These are phyloP conservation scores for Diaporthe eres DNA, from an alignment of 2,329 filamentous ascomycete genomes.

Conservation along the genomic window DNA sequence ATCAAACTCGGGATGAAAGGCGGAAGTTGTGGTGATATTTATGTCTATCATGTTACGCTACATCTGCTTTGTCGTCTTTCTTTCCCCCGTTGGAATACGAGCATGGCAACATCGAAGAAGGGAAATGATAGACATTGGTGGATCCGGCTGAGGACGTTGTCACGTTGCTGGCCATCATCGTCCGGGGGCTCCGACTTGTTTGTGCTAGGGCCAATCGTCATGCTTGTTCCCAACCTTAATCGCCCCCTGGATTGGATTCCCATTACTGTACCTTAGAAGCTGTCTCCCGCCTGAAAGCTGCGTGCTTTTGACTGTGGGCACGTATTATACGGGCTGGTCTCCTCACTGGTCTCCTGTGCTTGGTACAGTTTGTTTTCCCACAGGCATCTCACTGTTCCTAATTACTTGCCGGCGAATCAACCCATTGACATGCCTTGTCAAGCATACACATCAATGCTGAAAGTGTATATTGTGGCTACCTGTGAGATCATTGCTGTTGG, in stretches of 20 bases:
- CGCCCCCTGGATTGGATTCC: background rate
- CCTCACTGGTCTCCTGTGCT: background rate
- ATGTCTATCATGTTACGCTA: background rate
- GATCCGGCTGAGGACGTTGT: constrained; percentile 16
- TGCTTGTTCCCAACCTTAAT: constrained; percentile 30
- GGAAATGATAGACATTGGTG: constrained; percentile 12
- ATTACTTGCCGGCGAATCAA: background rate
- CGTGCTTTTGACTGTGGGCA: fast-evolving
- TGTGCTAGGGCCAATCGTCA: background rate
- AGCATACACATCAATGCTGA: too few relatives aligned
- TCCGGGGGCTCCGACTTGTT: constrained; percentile 22
- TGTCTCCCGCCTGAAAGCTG: background rate
- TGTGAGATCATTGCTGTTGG: background rate
- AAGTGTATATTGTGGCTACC: background rate
- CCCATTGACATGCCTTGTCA: too few relatives aligned
- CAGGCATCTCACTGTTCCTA: background rate
- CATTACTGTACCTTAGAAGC: too few relatives aligned
- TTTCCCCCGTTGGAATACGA: background rate
- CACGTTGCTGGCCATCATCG: constrained; percentile 14
- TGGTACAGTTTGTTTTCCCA: too few relatives aligned
- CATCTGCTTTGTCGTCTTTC: background rate
- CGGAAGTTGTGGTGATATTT: constrained; percentile 15
- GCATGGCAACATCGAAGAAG: constrained; percentile 8
- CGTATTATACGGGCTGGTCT: background rate
- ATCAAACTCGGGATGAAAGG: background rate